Percentiles rank a stretch among this genome's conserved stretches.
Conservation (phyloP, 495 filamentous ascomycete species). For the Aspergillus bridgeri region DNA sequence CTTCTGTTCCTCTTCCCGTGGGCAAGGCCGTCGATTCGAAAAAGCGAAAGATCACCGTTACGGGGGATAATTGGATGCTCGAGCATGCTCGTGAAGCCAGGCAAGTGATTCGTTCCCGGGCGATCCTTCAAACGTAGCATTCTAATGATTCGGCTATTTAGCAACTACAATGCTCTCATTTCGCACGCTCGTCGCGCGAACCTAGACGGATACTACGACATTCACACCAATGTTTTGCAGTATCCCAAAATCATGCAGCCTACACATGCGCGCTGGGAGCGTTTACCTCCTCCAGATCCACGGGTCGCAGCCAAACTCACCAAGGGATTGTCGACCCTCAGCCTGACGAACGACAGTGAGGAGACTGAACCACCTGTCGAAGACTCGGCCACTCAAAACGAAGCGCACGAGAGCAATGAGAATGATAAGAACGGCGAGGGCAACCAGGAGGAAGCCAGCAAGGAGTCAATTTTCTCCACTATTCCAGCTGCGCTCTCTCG, state of each 20-base stretch:
- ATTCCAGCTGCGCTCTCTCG: slow-evolving; percentile 62
- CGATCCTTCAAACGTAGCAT: slow-evolving; percentile 2
- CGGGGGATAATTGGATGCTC: slow-evolving; percentile 94
- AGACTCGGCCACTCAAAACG: slow-evolving; percentile 8
- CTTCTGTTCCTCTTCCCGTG: slow-evolving; percentile 69
- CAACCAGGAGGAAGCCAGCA: slow-evolving; percentile 7
- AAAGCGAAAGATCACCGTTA: slow-evolving; percentile 84
- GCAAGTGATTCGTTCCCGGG: slow-evolving; percentile 45
- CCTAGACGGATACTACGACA: slow-evolving; percentile 77
- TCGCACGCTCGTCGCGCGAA: slow-evolving; percentile 60
- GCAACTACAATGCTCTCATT: slow-evolving; percentile 76
- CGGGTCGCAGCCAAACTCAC: slow-evolving; percentile 27
- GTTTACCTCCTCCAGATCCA: slow-evolving; percentile 43
- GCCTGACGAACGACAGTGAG: slow-evolving; percentile 32
- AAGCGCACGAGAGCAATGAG: slow-evolving; percentile 9
- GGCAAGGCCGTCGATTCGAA: slow-evolving; percentile 70
- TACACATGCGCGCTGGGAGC: slow-evolving; percentile 78
- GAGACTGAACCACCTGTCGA: slow-evolving; percentile 13
- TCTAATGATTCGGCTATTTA: slow-evolving; percentile 37
- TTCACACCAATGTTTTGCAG: slow-evolving; percentile 87
- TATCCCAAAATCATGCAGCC: slow-evolving; percentile 88
- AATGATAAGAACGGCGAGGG: no score
- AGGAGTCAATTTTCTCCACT: slow-evolving; percentile 52
- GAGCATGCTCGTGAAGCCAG: slow-evolving; percentile 89
- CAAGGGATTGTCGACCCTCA: slow-evolving; percentile 37